Evolutionary conservation across 257 asterid genomes (phyloP).

Genomic region (Mentha longifolia): DNA sequence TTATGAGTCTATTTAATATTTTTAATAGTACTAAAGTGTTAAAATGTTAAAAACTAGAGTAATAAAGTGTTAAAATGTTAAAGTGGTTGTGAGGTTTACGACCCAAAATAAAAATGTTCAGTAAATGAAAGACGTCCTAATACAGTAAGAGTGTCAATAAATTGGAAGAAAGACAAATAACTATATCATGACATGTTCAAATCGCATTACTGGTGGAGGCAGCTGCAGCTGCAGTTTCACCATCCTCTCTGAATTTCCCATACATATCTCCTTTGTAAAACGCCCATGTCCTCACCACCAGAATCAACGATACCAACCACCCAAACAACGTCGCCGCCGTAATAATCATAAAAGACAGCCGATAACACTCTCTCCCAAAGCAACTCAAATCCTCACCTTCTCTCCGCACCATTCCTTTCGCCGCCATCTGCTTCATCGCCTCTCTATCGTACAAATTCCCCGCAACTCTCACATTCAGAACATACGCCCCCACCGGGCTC

Average conservation of each 20-base stretch:
- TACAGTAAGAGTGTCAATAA: too few relatives aligned
- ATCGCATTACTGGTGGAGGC: too few relatives aligned
- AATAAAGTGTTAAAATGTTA: too few relatives aligned
- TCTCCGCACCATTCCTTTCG: constrained; percentile 38
- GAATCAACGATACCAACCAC: constrained; percentile 40
- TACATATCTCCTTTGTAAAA: constrained; percentile 59
- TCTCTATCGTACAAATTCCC: constrained; percentile 39
- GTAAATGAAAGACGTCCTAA: too few relatives aligned
- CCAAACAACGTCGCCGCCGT: constrained; percentile 48
- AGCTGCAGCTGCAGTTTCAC: neutral
- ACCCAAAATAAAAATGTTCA: too few relatives aligned
- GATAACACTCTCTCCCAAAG: constrained; percentile 51
- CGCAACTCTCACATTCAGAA: constrained; percentile 48
- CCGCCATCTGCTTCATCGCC: constrained; percentile 42
- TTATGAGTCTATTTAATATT: too few relatives aligned
- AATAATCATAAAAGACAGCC: constrained; percentile 47
- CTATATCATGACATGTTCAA: too few relatives aligned
- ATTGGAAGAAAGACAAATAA: too few relatives aligned
- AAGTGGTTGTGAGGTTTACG: too few relatives aligned
- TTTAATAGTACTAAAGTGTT: too few relatives aligned
- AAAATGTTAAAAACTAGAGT: too few relatives aligned
- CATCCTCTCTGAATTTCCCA: constrained; percentile 49
- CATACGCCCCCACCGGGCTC: constrained; percentile 58
- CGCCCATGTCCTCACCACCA: constrained; percentile 52
- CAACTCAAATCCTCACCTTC: constrained; percentile 44